A percentile compares a stretch with the other conserved stretches of the same genome.
Conservation (phyloP, 345 rosid species). For the Sonneratia caseolaris region DNA sequence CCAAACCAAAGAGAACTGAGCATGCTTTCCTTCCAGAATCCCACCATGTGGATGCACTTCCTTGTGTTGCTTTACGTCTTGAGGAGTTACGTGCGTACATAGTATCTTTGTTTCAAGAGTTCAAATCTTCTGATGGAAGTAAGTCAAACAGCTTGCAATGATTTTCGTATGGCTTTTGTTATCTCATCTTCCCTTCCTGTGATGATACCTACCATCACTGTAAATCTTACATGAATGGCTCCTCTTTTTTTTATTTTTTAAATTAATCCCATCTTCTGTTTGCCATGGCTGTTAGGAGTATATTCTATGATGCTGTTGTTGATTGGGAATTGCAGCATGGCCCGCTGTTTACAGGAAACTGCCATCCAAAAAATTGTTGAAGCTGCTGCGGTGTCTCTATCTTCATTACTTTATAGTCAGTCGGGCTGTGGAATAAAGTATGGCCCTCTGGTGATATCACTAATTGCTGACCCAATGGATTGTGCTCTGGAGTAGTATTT, state of each 20-base stretch:
- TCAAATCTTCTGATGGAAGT: neutral
- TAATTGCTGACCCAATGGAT: neutral
- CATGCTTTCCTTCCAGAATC: neutral
- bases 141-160: neutral
- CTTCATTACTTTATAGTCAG: neutral
- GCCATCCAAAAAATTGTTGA: neutral
- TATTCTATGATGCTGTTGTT: neutral
- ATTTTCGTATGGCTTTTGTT: neutral
- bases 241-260: too few relatives aligned
- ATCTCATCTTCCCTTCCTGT: neutral
- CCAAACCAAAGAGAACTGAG: constrained; percentile 23
- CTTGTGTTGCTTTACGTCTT: neutral
- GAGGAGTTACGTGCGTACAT: constrained; percentile 4
- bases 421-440: neutral
- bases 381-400: neutral
- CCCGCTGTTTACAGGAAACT: neutral
- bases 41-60: neutral
- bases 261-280: neutral
- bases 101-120: neutral
- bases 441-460: neutral
- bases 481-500: neutral
- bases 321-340: neutral
- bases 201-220: neutral
- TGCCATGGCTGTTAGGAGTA: neutral
- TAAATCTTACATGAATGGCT: neutral